A percentile compares a stretch with the other conserved stretches of the same genome.
These are phyloP conservation scores for Simmondsia chinensis DNA, from an alignment of 148 eudicot genomes.

Conservation along the genomic window DNA sequence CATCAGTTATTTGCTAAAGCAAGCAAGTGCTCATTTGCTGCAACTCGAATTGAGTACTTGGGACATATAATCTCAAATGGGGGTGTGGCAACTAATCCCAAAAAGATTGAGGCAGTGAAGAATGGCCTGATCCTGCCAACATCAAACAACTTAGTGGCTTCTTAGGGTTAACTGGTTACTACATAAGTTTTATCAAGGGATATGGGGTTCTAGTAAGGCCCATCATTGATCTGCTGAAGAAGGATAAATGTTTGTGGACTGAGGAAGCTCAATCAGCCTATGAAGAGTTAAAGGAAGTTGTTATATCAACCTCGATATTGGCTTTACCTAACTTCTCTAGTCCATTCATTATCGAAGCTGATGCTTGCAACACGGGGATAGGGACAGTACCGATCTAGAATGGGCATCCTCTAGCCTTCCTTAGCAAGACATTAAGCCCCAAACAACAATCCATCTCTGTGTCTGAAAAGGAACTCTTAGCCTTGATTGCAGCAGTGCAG, in stretches of 20 bases:
- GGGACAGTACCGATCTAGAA: background rate
- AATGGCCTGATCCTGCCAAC: too few species aligned
- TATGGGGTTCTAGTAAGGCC: too few species aligned
- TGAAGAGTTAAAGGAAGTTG: background rate
- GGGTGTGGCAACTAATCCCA: too few species aligned
- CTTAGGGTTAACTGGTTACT: too few species aligned
- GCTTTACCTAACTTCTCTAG: background rate
- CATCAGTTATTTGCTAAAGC: too few species aligned
- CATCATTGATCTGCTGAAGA: background rate
- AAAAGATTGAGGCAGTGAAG: too few species aligned
- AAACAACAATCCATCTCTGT: background rate
- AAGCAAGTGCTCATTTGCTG: too few species aligned
- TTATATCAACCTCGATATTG: background rate
- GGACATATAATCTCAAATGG: too few species aligned
- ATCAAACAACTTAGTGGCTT: too few species aligned
- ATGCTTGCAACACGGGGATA: background rate
- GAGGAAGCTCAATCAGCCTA: background rate
- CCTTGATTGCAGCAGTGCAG: background rate
- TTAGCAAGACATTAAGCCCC: background rate
- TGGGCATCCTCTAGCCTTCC: background rate
- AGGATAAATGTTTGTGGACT: background rate
- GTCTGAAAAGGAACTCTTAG: background rate
- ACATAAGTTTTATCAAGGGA: too few species aligned
- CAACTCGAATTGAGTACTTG: too few species aligned
- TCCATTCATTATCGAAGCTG: background rate